Evolutionary conservation across 2,329 filamentous ascomycete species (phyloP).

Genomic region (Harringtonia aguacate): DNA sequence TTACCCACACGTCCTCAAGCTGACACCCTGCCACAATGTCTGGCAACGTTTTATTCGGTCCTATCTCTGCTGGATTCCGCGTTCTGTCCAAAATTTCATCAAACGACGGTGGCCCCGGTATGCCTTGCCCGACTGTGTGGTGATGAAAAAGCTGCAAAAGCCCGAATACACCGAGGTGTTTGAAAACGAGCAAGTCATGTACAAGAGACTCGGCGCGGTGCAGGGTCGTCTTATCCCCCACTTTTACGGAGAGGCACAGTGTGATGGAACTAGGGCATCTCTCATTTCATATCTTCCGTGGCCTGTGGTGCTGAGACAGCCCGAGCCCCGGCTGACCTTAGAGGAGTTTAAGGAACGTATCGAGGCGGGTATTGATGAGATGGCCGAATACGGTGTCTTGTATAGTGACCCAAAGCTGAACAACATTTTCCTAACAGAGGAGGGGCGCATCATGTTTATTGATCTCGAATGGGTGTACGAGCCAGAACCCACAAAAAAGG

Average conservation of each 20-base stretch:
- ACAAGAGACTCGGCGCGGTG: neutral
- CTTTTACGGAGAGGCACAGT: constrained; percentile 5
- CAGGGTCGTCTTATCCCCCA: constrained; percentile 2
- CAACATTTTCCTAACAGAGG: neutral
- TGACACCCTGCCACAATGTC: too few species aligned
- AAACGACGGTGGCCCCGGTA: neutral
- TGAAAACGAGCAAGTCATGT: constrained; percentile 2
- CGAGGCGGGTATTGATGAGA: neutral
- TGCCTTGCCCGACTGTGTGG: constrained; percentile 1
- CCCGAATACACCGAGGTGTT: neutral
- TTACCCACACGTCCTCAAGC: too few species aligned
- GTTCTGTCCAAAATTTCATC: neutral
- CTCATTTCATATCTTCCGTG: neutral
- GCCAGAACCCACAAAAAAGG: neutral
- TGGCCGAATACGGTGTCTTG: neutral
- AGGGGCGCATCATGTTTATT: neutral
- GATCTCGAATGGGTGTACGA: constrained; percentile 1
- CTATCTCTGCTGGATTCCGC: neutral
- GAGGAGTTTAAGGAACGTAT: neutral
- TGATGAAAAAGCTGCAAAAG: constrained; percentile 4
- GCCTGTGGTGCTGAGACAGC: neutral
- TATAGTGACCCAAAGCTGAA: neutral
- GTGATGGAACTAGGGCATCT: neutral
- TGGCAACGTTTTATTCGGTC: neutral
- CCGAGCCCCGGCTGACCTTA: neutral